Evolutionary conservation across 257 asterid genomes (phyloP).

Genomic region (Plantago ovata): DNA sequence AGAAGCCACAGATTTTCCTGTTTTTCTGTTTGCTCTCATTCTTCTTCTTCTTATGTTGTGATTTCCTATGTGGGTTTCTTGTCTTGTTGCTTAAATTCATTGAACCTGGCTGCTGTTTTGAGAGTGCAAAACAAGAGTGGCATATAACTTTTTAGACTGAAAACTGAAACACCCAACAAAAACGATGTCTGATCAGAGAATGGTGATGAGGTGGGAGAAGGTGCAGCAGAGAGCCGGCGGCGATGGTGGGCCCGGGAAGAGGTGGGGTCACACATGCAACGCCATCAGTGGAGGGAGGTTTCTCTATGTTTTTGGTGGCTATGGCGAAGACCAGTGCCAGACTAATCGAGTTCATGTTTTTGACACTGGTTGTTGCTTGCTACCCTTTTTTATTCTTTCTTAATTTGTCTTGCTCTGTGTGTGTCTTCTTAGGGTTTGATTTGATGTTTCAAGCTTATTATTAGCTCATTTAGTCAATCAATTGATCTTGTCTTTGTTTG

Average conservation of each 20-base stretch:
- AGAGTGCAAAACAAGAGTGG: no score
- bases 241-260: slow-evolving; percentile 75
- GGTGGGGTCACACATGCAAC: slow-evolving; percentile 99
- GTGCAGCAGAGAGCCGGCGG: slow-evolving; percentile 42
- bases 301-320: slow-evolving; percentile 94
- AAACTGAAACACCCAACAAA: background rate
- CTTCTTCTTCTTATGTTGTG: no score
- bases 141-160: no score
- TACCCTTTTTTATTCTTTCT: background rate
- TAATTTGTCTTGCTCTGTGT: background rate
- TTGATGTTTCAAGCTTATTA: background rate
- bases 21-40: no score
- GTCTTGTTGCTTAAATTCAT: no score
- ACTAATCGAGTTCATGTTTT: slow-evolving; percentile 86
- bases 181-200: slow-evolving; percentile 26
- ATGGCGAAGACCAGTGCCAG: slow-evolving; percentile 80
- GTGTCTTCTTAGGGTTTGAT: background rate
- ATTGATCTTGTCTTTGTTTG: no score
- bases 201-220: slow-evolving; percentile 85
- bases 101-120: no score
- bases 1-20: no score
- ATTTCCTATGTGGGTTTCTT: no score
- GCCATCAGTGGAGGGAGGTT: slow-evolving; percentile 83
- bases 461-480: background rate
- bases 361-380: slow-evolving; percentile 56